Conservation (phyloP, 805 yeast genomes). For the Barnettozyma wickerhamii region DNA sequence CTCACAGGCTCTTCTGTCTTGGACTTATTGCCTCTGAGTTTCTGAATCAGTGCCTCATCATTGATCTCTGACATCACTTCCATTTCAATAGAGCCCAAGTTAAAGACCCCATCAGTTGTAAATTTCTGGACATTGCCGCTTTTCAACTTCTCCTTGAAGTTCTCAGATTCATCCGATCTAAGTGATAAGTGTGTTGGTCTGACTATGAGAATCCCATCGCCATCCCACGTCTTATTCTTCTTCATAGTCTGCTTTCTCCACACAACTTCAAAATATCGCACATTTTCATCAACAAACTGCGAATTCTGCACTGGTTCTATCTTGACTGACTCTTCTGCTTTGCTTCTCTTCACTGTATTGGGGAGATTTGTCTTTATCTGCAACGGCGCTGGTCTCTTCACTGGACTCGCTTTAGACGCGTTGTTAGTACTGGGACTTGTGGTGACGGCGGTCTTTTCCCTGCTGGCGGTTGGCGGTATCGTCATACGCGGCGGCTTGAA, state of each 20-base stretch:
- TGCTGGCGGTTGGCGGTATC: slow-evolving; percentile 1
- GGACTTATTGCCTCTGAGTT: slow-evolving; percentile 12
- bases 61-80: slow-evolving; percentile 49
- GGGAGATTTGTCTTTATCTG: not conserved
- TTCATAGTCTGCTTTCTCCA: slow-evolving; percentile 63
- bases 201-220: slow-evolving; percentile 67
- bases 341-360: not conserved
- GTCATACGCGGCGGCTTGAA: slow-evolving; percentile 18
- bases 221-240: slow-evolving; percentile 93
- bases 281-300: not conserved
- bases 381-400: slow-evolving; percentile 3
- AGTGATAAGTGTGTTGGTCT: slow-evolving; percentile 25
- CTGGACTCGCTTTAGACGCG: not conserved
- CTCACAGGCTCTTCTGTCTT: not conserved
- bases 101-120: slow-evolving; percentile 37
- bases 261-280: slow-evolving; percentile 22
- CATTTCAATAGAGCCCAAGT: slow-evolving; percentile 56
- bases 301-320: not conserved
- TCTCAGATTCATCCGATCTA: slow-evolving; percentile 30
- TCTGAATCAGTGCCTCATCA: slow-evolving; percentile 21
- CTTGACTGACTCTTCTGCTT: not conserved
- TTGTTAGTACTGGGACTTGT: not conserved
- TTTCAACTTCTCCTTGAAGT: slow-evolving; percentile 25
- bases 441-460: not conserved
- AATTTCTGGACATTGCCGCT: slow-evolving; percentile 18